Base-by-base conservation (phyloP, 2,329 filamentous ascomycete species). In the Hypomyces rosellus region DNA sequence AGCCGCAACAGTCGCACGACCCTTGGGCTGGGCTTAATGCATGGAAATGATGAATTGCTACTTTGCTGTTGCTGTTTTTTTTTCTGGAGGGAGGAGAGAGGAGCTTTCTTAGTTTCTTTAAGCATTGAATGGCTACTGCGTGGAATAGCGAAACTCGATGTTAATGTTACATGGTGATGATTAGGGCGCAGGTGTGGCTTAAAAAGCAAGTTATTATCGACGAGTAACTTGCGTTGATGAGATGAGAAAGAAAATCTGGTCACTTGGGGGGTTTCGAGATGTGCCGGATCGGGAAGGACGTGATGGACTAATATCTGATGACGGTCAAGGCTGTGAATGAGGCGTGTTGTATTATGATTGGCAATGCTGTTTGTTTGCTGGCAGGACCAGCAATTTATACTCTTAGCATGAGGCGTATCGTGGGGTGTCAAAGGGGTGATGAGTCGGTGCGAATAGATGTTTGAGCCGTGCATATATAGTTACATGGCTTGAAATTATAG, bases 1-100 rank as follows among this genome's bases (percentile, higher is more conserved):
- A 69, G 37, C 59, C 63, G 43, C 70, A 74, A 42, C 68, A 71
- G 53, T 60, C 64, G 33, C 64, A 71, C 43, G 76, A 79, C 56
- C 76, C 75, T 1, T 79, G 75, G 76, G 73, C 76, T 12, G 76
- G 76, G 1, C 60, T 79, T 33, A 77, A 69, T 54, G 70, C 74
- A 38, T 79, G 76, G 76, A 78, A 76, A 59, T 78, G 64, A 44
- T 14, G 41, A 25, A 12, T 15, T 5, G 12, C n/a, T 4, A 20
- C 11, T 20, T 40, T 15, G 15, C 12, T n/a, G 20, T 15, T 18
- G 3, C 20, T 16, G 11, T 40, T 40, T 11, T 12, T 40, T 18
- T 18, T 15, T 40, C 8, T n/a, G n/a, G n/a, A n/a, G n/a, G n/a
- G n/a, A n/a, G n/a, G n/a, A n/a, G n/a, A n/a, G n/a, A n/a, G n/a